Base-by-base conservation (phyloP, 2,329 filamentous ascomycete species). In the Trichothecium roseum region DNA sequence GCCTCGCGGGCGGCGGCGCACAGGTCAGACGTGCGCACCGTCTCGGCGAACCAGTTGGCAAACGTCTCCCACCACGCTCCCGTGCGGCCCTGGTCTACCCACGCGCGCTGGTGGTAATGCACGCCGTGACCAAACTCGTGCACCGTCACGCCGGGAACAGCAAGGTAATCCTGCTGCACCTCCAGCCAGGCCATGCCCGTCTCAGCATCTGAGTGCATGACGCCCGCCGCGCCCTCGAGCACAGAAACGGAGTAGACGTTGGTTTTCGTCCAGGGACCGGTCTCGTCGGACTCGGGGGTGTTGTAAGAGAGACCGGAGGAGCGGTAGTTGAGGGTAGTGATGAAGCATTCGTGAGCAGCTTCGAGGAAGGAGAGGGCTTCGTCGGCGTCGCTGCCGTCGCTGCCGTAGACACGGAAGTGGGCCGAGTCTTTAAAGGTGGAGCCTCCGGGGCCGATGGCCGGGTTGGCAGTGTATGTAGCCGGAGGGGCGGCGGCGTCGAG, bases 11-110 rank as follows among this genome's bases (percentile, higher is more conserved):
- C 56, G 0, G 43, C 43, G 3, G 56, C 59, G 42, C 68, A 71
- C 3, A 62, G 48, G 1, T 59, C 47, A 0, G 62, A 66, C 1
- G 64, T 68, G 37, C 60, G 54, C 48, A 64, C 69, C 0, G 60
- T 64, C 38, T 70, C 66, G 4, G 64, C 63, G 5, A 69, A 54
- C 50, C 60, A 70, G 40, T 71, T 66, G 27, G 66, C 66, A 0
- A 69, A 40, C 40, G 65, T 62, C 49, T 70, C 67, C 64, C 64
- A 68, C 66, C 66, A 70, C 4, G 64, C 63, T 0, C 64, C 64
- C 1, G 65, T 69, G 3, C 55, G 52, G 2, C 42, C 47, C 39
- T 69, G 66, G 35, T 66, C 49, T 3, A 69, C 56, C 63, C 63
- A 66, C 8, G 53, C 54, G 4, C 52, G 47, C 39, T 61, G 60